These are phyloP conservation scores for Fusarium tjaetaba DNA, from an alignment of 2,329 filamentous ascomycete genomes.

Conservation along the genomic window DNA sequence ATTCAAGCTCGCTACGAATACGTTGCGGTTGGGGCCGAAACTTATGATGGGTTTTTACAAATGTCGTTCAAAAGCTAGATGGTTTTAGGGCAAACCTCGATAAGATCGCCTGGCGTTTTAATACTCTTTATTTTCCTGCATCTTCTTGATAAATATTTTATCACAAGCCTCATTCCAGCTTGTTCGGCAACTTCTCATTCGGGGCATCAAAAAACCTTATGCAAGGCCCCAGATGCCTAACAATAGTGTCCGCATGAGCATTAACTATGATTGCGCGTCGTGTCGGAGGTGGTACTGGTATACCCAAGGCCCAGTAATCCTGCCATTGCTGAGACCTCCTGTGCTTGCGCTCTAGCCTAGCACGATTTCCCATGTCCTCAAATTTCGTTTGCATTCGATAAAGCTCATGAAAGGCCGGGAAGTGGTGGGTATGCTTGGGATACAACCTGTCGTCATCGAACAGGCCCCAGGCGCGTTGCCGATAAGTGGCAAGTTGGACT, in stretches of 20 bases:
- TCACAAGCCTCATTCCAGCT: too few relatives aligned
- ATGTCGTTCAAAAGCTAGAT: not conserved
- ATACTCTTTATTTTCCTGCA: not conserved
- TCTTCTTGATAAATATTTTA: not conserved
- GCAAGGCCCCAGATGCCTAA: not conserved
- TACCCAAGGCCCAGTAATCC: not conserved
- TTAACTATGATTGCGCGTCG: not conserved
- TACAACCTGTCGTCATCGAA: not conserved
- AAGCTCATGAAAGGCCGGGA: not conserved
- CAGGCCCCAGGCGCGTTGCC: not conserved
- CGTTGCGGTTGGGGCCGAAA: too few relatives aligned
- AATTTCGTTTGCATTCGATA: not conserved
- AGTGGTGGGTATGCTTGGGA: not conserved
- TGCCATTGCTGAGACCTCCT: not conserved
- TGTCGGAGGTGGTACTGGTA: not conserved
- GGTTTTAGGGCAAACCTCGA: rapidly evolving
- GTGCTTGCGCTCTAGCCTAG: not conserved
- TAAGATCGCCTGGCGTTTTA: not conserved
- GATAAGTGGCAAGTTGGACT: not conserved
- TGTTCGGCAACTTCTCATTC: not conserved
- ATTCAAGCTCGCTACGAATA: too few relatives aligned
- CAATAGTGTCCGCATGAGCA: not conserved
- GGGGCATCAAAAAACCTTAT: not conserved
- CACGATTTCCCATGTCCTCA: not conserved
- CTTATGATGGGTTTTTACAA: not conserved